A percentile compares a stretch with the other conserved stretches of the same genome.
Conservation (phyloP, 2,329 filamentous ascomycete genomes). For the Fusarium citri region DNA sequence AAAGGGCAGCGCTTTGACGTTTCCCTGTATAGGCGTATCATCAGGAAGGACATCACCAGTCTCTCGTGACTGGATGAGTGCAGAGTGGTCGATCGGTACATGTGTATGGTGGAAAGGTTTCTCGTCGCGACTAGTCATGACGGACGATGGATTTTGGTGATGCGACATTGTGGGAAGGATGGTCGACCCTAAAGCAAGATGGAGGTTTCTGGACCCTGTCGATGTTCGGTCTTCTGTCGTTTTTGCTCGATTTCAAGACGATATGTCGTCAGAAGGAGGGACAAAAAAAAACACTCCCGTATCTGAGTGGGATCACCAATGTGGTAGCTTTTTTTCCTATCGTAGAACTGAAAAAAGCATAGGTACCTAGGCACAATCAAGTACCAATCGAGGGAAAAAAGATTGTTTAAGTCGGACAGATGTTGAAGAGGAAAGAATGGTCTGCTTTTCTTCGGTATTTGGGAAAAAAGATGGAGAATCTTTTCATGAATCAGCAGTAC, state of each 20-base stretch:
- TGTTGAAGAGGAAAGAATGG: slow-evolving; percentile 14
- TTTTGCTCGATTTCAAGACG: slow-evolving; percentile 4
- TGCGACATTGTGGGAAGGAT: slow-evolving; percentile 49
- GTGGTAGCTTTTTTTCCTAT: slow-evolving; percentile 11
- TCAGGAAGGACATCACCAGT: slow-evolving; percentile 67
- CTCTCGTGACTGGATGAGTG: slow-evolving; percentile 70
- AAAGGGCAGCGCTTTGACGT: slow-evolving; percentile 60
- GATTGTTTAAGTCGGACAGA: background rate
- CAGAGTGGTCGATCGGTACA: slow-evolving; percentile 50
- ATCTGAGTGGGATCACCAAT: slow-evolving; percentile 14
- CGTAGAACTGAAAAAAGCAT: background rate
- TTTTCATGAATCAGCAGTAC: slow-evolving; percentile 37
- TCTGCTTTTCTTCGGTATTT: background rate
- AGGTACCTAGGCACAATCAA: background rate
- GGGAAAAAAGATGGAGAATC: slow-evolving; percentile 29
- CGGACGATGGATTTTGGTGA: slow-evolving; percentile 41
- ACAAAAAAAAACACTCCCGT: background rate
- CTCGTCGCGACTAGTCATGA: slow-evolving; percentile 50
- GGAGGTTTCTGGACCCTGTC: background rate
- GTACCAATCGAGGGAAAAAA: background rate
- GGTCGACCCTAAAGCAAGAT: background rate
- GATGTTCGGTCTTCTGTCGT: background rate
- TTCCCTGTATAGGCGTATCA: slow-evolving; percentile 49
- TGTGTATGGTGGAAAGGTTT: slow-evolving; percentile 48
- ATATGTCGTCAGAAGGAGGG: slow-evolving; percentile 1